Base-by-base conservation (phyloP, 805 yeast genomes). In the Metschnikowia cerradonensis region DNA sequence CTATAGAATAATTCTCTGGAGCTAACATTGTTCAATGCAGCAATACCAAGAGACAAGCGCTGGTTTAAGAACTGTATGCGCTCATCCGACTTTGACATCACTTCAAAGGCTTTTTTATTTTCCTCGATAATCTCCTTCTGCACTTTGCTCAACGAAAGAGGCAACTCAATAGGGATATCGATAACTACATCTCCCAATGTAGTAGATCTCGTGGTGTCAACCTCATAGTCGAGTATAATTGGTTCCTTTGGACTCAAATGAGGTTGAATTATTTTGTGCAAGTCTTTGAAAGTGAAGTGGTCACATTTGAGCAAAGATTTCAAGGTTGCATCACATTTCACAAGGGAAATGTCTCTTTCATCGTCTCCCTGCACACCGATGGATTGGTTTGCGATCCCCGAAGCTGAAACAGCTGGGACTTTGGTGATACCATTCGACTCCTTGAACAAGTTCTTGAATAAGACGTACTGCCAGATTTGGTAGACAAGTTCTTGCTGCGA, bases 401-500 rank as follows among this genome's bases (percentile, higher is more conserved):
- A 52, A n/a, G 64, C 60, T 3, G 73, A 62, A 6, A 73, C 73
- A 1, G 77, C 77, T 6, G 75, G 70, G 6, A 74, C 74, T 54
- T 61, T 64, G 23, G 68, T 57, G 47, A 64, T 62, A 15, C 61
- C 47, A 26, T 65, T 69, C 5, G 63, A 58, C 40, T 64, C 67
- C 37, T 62, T 63, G 53, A 72, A 66, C 63, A 89, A 69, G 55
- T 82, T 79, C 64, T 86, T 86, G 65, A 80, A 79, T 58, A 86
- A 80, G 17, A 82, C 78, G 63, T 89, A 90, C 66, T 86, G 90
- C 90, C 95, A 90, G 35, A 89, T 67, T 10, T 83, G 78, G 59
- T 81, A 90, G 41, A 88, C 85, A 42, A 89, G 82, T 50, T 89
- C 96, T 52, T 92, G 95, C 64, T 90, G 90, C 4, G 95, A 85